Evolutionary conservation across 805 yeast species (phyloP).

Genomic region (Suhomyces xylopsoci): DNA sequence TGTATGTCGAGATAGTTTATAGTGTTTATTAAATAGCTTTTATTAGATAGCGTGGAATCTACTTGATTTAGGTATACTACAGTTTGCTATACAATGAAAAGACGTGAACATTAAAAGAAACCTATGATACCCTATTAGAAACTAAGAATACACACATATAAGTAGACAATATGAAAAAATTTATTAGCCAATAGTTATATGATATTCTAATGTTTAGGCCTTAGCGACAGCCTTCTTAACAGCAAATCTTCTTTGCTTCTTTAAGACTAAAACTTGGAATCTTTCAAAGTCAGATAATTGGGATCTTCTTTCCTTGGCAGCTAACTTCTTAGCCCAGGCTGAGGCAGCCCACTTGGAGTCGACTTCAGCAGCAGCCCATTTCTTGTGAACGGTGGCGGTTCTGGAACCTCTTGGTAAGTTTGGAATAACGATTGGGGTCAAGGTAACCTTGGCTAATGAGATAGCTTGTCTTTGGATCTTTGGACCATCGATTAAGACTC

Average conservation of each 20-base stretch:
- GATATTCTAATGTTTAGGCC: slow-evolving; percentile 54
- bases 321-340: slow-evolving; percentile 97
- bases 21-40: background rate
- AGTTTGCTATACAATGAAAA: slow-evolving; percentile 10
- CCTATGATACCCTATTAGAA: slow-evolving; percentile 26
- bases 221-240: slow-evolving; percentile 95
- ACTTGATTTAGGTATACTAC: background rate
- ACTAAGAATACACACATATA: slow-evolving; percentile 27
- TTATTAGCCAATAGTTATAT: slow-evolving; percentile 9
- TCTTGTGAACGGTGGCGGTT: slow-evolving; percentile 80
- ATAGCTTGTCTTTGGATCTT: slow-evolving; percentile 90
- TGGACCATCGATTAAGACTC: slow-evolving; percentile 98
- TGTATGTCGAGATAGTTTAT: background rate
- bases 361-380: slow-evolving; percentile 88
- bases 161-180: slow-evolving; percentile 11
- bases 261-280: slow-evolving; percentile 97
- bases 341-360: slow-evolving; percentile 89
- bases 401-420: slow-evolving; percentile 93
- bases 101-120: slow-evolving; percentile 27
- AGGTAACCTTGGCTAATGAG: slow-evolving; percentile 79
- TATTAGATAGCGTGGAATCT: background rate
- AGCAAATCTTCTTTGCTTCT: slow-evolving; percentile 95
- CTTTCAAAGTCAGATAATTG: slow-evolving; percentile 96
- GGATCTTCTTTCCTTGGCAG: slow-evolving; percentile 90
- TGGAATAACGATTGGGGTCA: slow-evolving; percentile 87